Evolutionary conservation across 2,329 filamentous ascomycete species (phyloP), one percentile per base, ranked within the genome.

Genomic region (Aspergillus pseudonomiae): DNA sequence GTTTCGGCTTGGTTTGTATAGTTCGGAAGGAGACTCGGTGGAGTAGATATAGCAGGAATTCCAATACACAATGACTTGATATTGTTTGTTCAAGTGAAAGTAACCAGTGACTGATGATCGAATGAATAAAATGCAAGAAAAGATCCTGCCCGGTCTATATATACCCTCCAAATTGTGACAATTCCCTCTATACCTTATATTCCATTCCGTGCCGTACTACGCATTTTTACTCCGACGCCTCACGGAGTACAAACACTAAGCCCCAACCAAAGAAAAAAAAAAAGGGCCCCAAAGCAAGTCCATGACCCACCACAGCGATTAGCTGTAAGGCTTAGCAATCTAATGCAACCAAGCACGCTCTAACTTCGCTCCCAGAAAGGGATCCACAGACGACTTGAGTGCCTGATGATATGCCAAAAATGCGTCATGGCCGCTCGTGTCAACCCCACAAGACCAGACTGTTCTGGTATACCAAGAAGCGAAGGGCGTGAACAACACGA

Each of bases 281-380:
- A 30, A 26, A 14, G 41, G 6, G n/a, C 52, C 32, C 36, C n/a
- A 36, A 48, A 48, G 21, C 21, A 36, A 16, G 34, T 2, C 5
- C 34, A 36, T 36, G 58, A 50, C 34, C 58, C 58, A 59, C 57
- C 45, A 21, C n/a, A 39, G 14, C 19, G 34, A 26, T 32, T 41
- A 39, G 48, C n/a, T 39, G 26, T 39, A 60, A 60, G 58, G 58
- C 58, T 60, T 60, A 60, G 58, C 58, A 54, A 41, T 26, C 32
- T 12, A 32, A 11, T 46, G 14, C 58, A 54, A 53, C 58, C 52
- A 24, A 55, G 52, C 16, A 39, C 21, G 41, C 41, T 41, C 46
- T 3, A 55, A 19, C 36, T n/a, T 55, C 12, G n/a, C 11, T 34
- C 28, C 11, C 19, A 14, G 50, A n/a, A 21, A 28, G 12, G n/a